Evolutionary conservation across 495 filamentous ascomycete genomes (phyloP).

Genomic region (Apiosordaria backusii): DNA sequence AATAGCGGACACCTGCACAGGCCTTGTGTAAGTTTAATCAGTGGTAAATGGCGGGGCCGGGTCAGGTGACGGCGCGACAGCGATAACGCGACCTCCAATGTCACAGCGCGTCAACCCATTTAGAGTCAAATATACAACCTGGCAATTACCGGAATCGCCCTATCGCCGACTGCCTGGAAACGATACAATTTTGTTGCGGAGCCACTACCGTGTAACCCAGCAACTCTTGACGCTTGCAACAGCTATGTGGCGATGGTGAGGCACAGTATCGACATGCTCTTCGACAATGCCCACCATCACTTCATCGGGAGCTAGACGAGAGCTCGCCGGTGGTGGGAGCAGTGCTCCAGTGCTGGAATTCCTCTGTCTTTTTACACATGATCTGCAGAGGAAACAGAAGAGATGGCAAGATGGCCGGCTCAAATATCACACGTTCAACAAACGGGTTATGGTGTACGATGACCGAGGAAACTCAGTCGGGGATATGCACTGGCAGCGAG

Average conservation of each 20-base stretch:
- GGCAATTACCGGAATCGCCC: not conserved
- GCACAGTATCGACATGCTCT: conserved; percentile 10
- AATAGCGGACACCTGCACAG: not conserved
- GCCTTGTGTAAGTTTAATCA: not conserved
- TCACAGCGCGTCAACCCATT: conserved; percentile 15
- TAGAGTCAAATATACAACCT: not conserved
- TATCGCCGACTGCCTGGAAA: not conserved
- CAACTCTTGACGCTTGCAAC: not conserved
- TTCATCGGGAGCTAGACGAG: conserved; percentile 16
- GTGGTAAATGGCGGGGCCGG: not conserved
- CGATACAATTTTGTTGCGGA: too few relatives aligned
- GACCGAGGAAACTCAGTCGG: conserved; percentile 73
- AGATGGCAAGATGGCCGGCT: conserved; percentile 90
- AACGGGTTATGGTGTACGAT: conserved; percentile 87
- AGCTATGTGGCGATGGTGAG: conserved; percentile 9
- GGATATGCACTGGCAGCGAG: conserved; percentile 75
- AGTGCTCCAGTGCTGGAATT: conserved; percentile 71
- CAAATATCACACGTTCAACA: conserved; percentile 87
- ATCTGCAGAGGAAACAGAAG: conserved; percentile 81
- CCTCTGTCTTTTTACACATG: conserved; percentile 79
- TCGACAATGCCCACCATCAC: conserved; percentile 22
- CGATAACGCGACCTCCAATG: conserved; percentile 12
- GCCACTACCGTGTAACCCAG: not conserved
- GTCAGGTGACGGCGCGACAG: conserved; percentile 3
- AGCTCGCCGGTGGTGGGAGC: conserved; percentile 13